phyloP scores from a whole-genome alignment of 768 basidiomycete species.

The Leucosporidium creatinivorum region DNA sequence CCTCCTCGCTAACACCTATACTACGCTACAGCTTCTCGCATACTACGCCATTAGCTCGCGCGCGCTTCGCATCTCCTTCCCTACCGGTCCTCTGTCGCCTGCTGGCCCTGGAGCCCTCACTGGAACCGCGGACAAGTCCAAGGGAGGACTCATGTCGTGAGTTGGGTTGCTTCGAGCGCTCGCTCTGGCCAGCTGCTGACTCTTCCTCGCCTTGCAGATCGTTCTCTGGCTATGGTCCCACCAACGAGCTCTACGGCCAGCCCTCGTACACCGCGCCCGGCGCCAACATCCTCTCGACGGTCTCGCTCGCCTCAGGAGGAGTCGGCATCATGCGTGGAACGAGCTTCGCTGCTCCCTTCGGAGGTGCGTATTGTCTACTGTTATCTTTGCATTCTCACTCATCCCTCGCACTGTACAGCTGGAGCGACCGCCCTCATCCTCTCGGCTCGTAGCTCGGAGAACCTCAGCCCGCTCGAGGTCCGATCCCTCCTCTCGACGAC shows the following conservation, averaged over 20 bases:
- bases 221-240: conserved; percentile 53
- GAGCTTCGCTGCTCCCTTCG: conserved; percentile 28
- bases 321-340: conserved; percentile 28
- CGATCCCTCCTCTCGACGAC: conserved; percentile 35
- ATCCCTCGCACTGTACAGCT: neutral
- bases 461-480: conserved; percentile 31
- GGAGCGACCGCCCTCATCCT: conserved; percentile 43
- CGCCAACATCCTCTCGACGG: conserved; percentile 30
- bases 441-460: conserved; percentile 33
- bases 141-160: conserved; percentile 10
- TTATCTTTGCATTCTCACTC: neutral
- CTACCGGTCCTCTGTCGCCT: conserved; percentile 12
- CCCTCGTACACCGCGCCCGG: conserved; percentile 31
- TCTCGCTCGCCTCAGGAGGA: conserved; percentile 19
- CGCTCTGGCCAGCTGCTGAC: neutral
- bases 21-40: neutral
- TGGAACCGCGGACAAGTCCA: neutral
- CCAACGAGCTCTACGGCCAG: conserved; percentile 51
- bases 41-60: neutral
- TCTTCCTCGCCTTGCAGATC: neutral
- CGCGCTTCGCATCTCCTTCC: conserved; percentile 1
- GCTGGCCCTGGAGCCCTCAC: conserved; percentile 5
- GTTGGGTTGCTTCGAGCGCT: neutral
- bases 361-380: neutral
- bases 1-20: too few species aligned